phyloP scores from a whole-genome alignment of 805 yeast genomes.

The Metschnikowia proteae region DNA sequence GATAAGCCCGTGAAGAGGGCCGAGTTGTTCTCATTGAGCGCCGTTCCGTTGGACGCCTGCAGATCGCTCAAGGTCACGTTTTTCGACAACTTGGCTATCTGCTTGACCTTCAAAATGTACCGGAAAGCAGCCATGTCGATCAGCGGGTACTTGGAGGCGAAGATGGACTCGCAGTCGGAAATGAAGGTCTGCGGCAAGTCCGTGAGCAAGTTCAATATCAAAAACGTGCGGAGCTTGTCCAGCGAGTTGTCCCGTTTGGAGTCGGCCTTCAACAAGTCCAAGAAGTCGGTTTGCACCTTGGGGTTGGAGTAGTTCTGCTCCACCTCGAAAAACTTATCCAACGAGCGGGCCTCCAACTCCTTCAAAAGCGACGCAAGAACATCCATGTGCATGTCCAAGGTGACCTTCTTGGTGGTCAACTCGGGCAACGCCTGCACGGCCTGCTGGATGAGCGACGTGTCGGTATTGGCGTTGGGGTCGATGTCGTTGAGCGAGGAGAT shows the following conservation, averaged over 20 bases:
- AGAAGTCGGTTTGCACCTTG: conserved; percentile 54
- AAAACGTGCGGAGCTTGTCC: conserved; percentile 86
- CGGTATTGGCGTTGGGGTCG: conserved; percentile 52
- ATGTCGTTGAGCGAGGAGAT: conserved; percentile 70
- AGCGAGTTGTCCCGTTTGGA: conserved; percentile 57
- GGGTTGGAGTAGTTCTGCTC: conserved; percentile 77
- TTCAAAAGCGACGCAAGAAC: conserved; percentile 80
- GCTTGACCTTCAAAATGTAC: conserved; percentile 79
- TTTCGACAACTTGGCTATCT: conserved; percentile 52
- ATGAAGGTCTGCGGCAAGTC: conserved; percentile 34
- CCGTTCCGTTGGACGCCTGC: conserved; percentile 27
- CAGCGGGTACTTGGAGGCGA: conserved; percentile 45
- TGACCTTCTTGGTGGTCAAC: conserved; percentile 78
- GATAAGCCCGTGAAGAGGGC: conserved; percentile 72
- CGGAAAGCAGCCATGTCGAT: conserved; percentile 60
- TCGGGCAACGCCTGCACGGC: conserved; percentile 93
- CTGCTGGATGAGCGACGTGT: conserved; percentile 67
- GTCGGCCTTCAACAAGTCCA: conserved; percentile 50
- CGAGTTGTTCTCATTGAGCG: conserved; percentile 37
- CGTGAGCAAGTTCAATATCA: conserved; percentile 62
- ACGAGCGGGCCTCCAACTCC: conserved; percentile 78
- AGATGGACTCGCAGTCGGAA: conserved; percentile 59
- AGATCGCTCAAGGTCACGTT: conserved; percentile 20
- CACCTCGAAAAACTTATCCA: conserved; percentile 89
- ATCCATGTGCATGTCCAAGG: conserved; percentile 96